Base-by-base conservation (phyloP, 2,329 filamentous ascomycete species). In the Aspergillus bombycis region DNA sequence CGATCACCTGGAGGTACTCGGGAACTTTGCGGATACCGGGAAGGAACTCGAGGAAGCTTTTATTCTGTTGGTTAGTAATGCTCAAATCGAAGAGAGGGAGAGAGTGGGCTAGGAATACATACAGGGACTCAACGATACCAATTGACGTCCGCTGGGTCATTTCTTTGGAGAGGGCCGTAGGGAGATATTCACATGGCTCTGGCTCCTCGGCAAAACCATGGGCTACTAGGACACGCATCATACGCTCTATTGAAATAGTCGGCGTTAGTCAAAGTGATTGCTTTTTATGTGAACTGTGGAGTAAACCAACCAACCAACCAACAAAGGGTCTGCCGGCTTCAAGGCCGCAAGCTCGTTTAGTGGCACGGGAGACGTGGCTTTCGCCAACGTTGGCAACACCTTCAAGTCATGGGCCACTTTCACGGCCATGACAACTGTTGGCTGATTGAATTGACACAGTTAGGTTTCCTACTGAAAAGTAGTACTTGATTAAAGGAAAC, bases 251-350 rank as follows among this genome's bases (percentile, higher is more conserved):
- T 6, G 21, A 3, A 19, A 38, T 52, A 41, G 32, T 19, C 36
- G 32, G 4, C 8, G 1, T 59, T 16, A 36, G 19, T 45, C 14
- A 23, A 26, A 11, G 14, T 34, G 1, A 4, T 11, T 14, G 32
- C 30, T 21, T 4, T 36, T 5, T 21, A 45, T 32, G 26, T 16
- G 4, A 10, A 16, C 34, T 19, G 26, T 34, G 23, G n/a, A 30
- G 26, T 4, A 48, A 28, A 65, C 68, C 58, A 6, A 68, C 70
- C 58, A 6, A 68, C 70, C 70, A 12, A 72, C 70, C 19, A 72
- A 48, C 1, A 72, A 46, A 8, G 68, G 67, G 58, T 72, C 68
- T 2, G 70, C 70, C 1, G 66, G 61, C 41, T 71, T 72, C 30
- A 58, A 41, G 9, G 59, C 66, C 2, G 70, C 68, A 11, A 72